phyloP scores from a whole-genome alignment of 441 rosid species.

The Geranium incanum region DNA sequence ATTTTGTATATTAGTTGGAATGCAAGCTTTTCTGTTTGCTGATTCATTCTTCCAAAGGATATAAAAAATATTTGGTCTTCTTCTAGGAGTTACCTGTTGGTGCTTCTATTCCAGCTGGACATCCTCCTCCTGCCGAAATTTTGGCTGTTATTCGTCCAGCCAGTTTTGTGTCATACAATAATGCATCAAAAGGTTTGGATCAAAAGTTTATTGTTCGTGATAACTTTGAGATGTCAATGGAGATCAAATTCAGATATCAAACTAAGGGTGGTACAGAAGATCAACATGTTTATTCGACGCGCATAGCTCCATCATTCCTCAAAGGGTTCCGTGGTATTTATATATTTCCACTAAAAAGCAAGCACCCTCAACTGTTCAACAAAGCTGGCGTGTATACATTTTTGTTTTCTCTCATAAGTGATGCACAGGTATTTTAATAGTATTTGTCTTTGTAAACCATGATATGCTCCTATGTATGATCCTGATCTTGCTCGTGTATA shows the following conservation, averaged over 20 bases:
- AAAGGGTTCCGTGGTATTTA: slow-evolving; percentile 51
- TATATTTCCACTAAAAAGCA: slow-evolving; percentile 36
- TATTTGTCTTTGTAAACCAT: neutral
- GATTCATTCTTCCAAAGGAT: neutral
- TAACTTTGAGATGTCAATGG: slow-evolving; percentile 41
- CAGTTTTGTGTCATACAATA: slow-evolving; percentile 30
- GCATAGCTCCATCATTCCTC: slow-evolving; percentile 29
- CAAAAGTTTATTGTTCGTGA: slow-evolving; percentile 47
- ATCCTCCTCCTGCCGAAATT: slow-evolving; percentile 38
- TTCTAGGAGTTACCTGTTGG: slow-evolving; percentile 42
- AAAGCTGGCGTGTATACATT: slow-evolving; percentile 48
- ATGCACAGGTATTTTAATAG: slow-evolving; percentile 3
- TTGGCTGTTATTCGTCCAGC: slow-evolving; percentile 73
- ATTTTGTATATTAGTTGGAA: neutral
- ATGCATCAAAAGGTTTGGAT: slow-evolving; percentile 35
- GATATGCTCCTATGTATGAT: slow-evolving; percentile 4
- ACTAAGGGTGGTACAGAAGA: slow-evolving; percentile 20
- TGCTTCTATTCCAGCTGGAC: slow-evolving; percentile 40
- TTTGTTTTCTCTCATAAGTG: slow-evolving; percentile 45
- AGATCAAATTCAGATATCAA: slow-evolving; percentile 26
- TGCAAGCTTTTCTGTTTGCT: neutral
- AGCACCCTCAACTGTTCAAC: slow-evolving; percentile 30
- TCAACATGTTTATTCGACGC: slow-evolving; percentile 21
- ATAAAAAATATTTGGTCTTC: slow-evolving; percentile 11
- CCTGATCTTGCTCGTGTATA: slow-evolving; percentile 13